Evolutionary conservation across 345 rosid genomes (phyloP).

Genomic region (Citrus maxima): DNA sequence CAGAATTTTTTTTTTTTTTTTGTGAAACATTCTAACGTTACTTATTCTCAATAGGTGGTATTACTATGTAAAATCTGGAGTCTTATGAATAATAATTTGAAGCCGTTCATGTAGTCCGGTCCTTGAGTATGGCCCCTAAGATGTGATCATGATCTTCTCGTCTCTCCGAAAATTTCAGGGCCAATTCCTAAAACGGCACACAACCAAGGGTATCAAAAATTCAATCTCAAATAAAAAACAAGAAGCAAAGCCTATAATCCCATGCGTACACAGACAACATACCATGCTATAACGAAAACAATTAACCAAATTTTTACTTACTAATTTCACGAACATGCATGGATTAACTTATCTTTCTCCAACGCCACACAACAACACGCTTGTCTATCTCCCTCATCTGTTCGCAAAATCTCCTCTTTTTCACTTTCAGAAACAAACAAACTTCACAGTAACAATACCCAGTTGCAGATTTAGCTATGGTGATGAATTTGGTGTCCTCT

Average conservation of each 20-base stretch:
- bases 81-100: neutral
- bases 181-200: neutral
- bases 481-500: conserved; percentile 11
- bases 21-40: too few relatives aligned
- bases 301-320: too few relatives aligned
- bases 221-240: neutral
- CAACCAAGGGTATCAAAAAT: too few relatives aligned
- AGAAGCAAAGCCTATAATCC: neutral
- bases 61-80: too few relatives aligned
- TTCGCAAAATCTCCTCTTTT: conserved; percentile 37
- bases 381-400: conserved; percentile 29
- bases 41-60: too few relatives aligned
- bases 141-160: neutral
- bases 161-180: neutral
- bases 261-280: neutral
- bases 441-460: conserved; percentile 21
- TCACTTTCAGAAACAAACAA: conserved; percentile 25
- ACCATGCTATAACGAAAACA: neutral
- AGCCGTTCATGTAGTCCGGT: neutral
- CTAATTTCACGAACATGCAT: conserved; percentile 18
- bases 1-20: too few relatives aligned
- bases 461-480: conserved; percentile 31
- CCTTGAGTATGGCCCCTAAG: neutral
- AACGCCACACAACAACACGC: conserved; percentile 8
- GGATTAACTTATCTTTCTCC: conserved; percentile 21